phyloP scores from a whole-genome alignment of 768 basidiomycete genomes.

The Calocybe indica region DNA sequence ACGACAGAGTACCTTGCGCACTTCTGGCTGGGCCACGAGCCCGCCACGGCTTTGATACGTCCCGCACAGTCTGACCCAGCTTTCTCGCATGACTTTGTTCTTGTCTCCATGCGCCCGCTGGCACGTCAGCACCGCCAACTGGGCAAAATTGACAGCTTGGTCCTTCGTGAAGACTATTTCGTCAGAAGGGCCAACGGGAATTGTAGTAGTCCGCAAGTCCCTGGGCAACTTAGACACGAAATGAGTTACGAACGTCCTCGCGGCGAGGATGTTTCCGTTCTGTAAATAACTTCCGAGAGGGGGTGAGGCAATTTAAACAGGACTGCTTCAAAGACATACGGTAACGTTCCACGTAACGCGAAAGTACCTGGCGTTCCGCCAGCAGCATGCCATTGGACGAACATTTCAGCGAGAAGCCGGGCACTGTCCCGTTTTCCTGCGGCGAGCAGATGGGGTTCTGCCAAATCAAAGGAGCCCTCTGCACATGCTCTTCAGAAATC shows the following conservation, averaged over 20 bases:
- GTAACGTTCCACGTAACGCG: conserved; percentile 79
- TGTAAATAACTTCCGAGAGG: conserved; percentile 53
- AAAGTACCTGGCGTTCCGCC: conserved; percentile 60
- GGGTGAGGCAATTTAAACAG: conserved; percentile 1
- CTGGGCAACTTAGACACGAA: conserved; percentile 62
- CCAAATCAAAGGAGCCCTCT: conserved; percentile 74
- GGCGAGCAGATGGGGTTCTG: conserved; percentile 79
- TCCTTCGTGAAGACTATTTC: conserved; percentile 77
- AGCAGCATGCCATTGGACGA: conserved; percentile 67
- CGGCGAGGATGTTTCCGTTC: conserved; percentile 88
- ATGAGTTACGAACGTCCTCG: conserved; percentile 85
- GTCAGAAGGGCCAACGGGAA: conserved; percentile 41
- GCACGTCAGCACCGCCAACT: conserved; percentile 83
- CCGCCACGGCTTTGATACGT: conserved; percentile 77
- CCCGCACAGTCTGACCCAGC: conserved; percentile 80
- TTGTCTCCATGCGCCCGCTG: conserved; percentile 81
- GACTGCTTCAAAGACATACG: conserved; percentile 42
- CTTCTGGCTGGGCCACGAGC: conserved; percentile 50
- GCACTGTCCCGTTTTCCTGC: conserved; percentile 90
- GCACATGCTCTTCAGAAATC: conserved; percentile 1
- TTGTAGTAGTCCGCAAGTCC: conserved; percentile 35
- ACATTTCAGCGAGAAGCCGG: conserved; percentile 78
- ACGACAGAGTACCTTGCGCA: conserved; percentile 47
- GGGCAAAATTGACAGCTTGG: conserved; percentile 78
- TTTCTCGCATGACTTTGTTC: conserved; percentile 70